Evolutionary conservation across 768 basidiomycete species (phyloP), one percentile per base, ranked within the genome.

Genomic region (Mrakia gelida): DNA sequence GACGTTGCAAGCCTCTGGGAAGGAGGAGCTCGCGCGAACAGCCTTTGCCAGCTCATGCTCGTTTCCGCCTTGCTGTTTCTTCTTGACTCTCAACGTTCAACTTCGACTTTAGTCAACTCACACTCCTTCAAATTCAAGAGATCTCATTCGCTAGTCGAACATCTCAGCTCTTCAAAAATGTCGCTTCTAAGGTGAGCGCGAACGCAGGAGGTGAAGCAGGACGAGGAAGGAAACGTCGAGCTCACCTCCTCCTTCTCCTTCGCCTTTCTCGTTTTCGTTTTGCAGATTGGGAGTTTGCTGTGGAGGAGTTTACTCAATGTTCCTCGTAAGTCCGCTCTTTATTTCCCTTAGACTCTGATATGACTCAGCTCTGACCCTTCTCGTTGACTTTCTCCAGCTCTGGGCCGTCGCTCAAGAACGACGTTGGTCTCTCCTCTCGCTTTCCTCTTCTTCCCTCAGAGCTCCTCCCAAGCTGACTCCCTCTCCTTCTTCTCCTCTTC

Each of bases 371-470:
- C 28, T 41, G 30, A 52, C 43, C 13, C 3, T 13, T 10, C 61
- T 16, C 23, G 1, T 16, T 38, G 18, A 10, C 26, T 49, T 16
- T 63, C 34, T 75, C 11, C 80, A 94, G 93, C 84, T 94, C 71
- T 93, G 94, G 94, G 94, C 92, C 16, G 89, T 95, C 63, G 92
- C 94, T 13, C 97, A 99, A 86, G 97, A 98, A 86, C 88, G 95
- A 85, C 84, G 95, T 97, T 84, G 81, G 89, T 85, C 73, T 10
- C 41, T 6, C 18, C 10, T 6, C 5, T 21, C 11, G 3, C 43
- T 34, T 38, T 10, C 18, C 30, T 10, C 30, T 32, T 21, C 28
- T 52, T 49, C 63, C 7, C 71, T 52, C 28, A 16, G 30, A 45
- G 26, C 34, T 41, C 32, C 49, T 61, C 56, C 15, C 16, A 1